Conservation (phyloP, 106 monocot genomes). For the Allium sativum region DNA sequence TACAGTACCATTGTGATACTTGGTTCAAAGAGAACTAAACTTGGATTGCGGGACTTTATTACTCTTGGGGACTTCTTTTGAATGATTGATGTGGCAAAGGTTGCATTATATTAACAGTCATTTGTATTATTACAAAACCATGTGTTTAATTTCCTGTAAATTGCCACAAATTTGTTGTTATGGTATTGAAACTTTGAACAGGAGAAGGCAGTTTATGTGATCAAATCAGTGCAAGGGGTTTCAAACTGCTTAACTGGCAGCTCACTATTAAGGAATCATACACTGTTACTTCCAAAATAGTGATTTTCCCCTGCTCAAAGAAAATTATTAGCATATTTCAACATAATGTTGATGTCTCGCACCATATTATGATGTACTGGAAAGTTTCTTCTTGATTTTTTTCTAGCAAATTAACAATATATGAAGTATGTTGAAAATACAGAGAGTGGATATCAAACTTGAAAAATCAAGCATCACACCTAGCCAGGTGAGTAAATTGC, state of each 20-base stretch:
- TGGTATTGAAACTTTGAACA: background rate
- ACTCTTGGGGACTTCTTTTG: constrained; percentile 75
- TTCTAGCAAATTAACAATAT: background rate
- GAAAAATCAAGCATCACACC: constrained; percentile 65
- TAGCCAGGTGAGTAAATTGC: constrained; percentile 33
- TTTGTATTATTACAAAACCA: no score
- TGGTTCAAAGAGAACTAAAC: constrained; percentile 75
- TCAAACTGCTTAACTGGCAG: constrained; percentile 56
- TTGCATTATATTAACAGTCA: background rate
- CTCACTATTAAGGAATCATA: constrained; percentile 69
- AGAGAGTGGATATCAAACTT: constrained; percentile 81
- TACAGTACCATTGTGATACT: constrained; percentile 83
- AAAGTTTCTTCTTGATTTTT: background rate
- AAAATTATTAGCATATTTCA: background rate
- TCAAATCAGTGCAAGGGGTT: constrained; percentile 56
- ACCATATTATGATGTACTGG: background rate
- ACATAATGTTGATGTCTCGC: background rate
- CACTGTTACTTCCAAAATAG: constrained; percentile 50
- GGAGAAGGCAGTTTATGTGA: constrained; percentile 69
- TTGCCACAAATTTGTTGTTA: no score
- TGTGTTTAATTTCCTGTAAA: background rate
- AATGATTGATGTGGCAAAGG: constrained; percentile 62
- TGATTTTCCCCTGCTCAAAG: constrained; percentile 7
- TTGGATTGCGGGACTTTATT: constrained; percentile 77
- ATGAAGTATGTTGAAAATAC: background rate